These are phyloP conservation scores for Sindora glabra DNA, from an alignment of 306 rosid species.

Conservation along the genomic window DNA sequence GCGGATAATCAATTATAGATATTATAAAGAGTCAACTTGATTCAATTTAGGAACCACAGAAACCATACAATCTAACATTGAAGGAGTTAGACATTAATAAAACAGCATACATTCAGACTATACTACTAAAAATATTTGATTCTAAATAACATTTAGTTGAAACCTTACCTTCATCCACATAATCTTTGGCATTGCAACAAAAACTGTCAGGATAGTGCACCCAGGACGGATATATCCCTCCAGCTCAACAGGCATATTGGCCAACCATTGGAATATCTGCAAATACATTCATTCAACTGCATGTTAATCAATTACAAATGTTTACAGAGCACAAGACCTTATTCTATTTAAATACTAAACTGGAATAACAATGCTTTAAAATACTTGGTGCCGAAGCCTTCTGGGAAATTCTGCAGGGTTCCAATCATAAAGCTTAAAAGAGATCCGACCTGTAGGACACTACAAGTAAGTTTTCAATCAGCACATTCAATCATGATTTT, in stretches of 20 bases:
- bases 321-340: not conserved
- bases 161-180: conserved; percentile 88
- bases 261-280: conserved; percentile 96
- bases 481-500: conserved; percentile 4
- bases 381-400: conserved; percentile 98
- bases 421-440: conserved; percentile 99
- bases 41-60: not conserved
- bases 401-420: conserved; percentile 98
- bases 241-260: conserved; percentile 93
- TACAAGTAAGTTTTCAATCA: conserved; percentile 47
- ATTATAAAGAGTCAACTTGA: not conserved
- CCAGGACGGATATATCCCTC: conserved; percentile 99
- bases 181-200: conserved; percentile 78
- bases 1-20: too few species aligned
- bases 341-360: conserved; percentile 56
- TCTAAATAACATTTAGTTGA: conserved; percentile 4
- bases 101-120: not conserved
- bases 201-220: conserved; percentile 76
- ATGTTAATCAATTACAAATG: conserved; percentile 33
- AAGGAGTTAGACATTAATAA: not conserved
- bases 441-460: conserved; percentile 98
- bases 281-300: conserved; percentile 18
- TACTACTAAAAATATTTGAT: not conserved
- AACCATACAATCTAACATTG: not conserved
- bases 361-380: conserved; percentile 56